A percentile compares a stretch with the other conserved stretches of the same genome.
phyloP scores from a whole-genome alignment of 805 yeast species.

The Metschnikowia kunwiensis region DNA sequence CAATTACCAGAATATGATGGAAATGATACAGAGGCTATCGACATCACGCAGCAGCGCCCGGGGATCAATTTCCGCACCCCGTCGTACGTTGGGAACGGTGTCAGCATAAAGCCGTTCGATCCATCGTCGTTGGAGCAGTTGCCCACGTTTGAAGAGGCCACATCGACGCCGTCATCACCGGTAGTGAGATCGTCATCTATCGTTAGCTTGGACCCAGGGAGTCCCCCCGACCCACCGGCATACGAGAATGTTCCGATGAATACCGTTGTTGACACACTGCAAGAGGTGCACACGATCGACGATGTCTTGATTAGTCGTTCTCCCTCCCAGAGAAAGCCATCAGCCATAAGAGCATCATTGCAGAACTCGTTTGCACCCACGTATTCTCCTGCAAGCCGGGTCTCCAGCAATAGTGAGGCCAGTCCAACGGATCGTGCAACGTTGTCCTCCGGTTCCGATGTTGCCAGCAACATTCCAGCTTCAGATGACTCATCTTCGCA shows the following conservation, averaged over 20 bases:
- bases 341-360: conserved; percentile 29
- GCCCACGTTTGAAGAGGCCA: conserved; percentile 68
- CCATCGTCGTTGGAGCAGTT: conserved; percentile 28
- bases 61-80: conserved; percentile 39
- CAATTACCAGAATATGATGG: conserved; percentile 42
- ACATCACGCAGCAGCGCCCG: conserved; percentile 12
- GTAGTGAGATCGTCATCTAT: conserved; percentile 37
- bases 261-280: background rate
- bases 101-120: conserved; percentile 29
- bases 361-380: conserved; percentile 34
- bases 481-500: conserved; percentile 3
- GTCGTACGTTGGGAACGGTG: conserved; percentile 31
- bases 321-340: conserved; percentile 13
- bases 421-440: conserved; percentile 1
- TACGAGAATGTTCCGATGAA: conserved; percentile 17
- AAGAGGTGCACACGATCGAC: conserved; percentile 23
- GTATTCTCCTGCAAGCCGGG: conserved; percentile 3
- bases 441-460: conserved; percentile 1
- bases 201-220: conserved; percentile 32
- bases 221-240: conserved; percentile 32
- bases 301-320: conserved; percentile 22
- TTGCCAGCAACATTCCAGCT: background rate
- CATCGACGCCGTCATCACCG: conserved; percentile 42
- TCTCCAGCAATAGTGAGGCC: conserved; percentile 5
- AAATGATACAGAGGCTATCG: conserved; percentile 7